Evolutionary conservation across 2,329 filamentous ascomycete species (phyloP), one percentile per base, ranked within the genome.

Genomic region (Endocalyx cinctus): DNA sequence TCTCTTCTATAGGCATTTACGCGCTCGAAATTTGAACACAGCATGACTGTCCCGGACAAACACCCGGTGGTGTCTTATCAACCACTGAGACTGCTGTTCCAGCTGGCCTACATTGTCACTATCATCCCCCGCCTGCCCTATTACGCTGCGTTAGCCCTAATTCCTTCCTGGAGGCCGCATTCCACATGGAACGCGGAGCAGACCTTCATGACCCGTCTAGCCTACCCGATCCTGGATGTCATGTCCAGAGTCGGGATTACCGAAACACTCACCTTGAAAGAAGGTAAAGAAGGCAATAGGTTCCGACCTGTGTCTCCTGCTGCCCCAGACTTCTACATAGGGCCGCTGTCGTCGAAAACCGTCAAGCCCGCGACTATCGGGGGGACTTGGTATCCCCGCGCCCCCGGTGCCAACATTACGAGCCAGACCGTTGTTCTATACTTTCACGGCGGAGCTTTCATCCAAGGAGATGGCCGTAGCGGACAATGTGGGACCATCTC

Each of bases 381-480:
- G 8, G 50, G 48, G 3, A 50, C 42, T 2, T 55, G 50, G 51
- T 46, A 44, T 27, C 50, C 51, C 11, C 8, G 11, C 25, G 6
- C 38, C 31, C 5, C 38, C 27, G 14, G 10, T 18, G 5, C 18
- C 11, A 23, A 16, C 10, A 10, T 19, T 6, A 10, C 22, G 3
- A 8, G 16, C 14, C 39, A 32, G 17, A 54, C 44, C 2, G 58
- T 70, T 2, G 46, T 69, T 6, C 51, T 72, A 5, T 69, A 72
- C 38, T 54, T 70, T 34, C 69, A 72, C 44, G 68, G 69, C 28
- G 69, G 69, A 25, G 68, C 63, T 1, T 73, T 60, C 42, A 61
- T 70, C 1, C 29, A 31, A 12, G 29, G 19, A 10, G 29, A 47
- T 62, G 13, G 66, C 63, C 27, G 60, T 67, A 37, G 66, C 64